Conservation (phyloP, 2,329 filamentous ascomycete genomes). For the Herpotrichia juniperi region DNA sequence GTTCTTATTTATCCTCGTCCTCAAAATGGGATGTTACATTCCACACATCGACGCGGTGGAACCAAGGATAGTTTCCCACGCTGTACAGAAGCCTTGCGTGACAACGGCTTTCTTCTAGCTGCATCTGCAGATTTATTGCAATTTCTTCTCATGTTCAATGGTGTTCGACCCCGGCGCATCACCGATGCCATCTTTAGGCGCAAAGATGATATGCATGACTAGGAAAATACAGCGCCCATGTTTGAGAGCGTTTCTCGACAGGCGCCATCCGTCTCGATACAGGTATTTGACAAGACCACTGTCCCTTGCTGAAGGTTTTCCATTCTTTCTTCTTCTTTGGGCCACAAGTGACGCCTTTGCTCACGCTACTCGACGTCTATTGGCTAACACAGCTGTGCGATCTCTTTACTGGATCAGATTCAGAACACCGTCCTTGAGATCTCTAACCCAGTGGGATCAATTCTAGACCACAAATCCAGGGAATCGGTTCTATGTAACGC, state of each 20-base stretch:
- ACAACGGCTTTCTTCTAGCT: slow-evolving; percentile 37
- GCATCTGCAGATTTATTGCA: slow-evolving; percentile 30
- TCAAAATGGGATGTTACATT: slow-evolving; percentile 37
- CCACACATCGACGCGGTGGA: slow-evolving; percentile 31
- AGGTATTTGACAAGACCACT: slow-evolving; percentile 37
- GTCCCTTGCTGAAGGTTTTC: slow-evolving; percentile 40
- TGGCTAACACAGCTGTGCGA: slow-evolving; percentile 26
- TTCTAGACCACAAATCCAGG: slow-evolving; percentile 33
- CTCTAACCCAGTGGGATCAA: slow-evolving; percentile 13
- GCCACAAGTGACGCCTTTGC: slow-evolving; percentile 27
- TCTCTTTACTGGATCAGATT: slow-evolving; percentile 4
- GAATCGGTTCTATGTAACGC: slow-evolving; percentile 39
- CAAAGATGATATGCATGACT: slow-evolving; percentile 33
- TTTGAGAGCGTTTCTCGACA: slow-evolving; percentile 38
- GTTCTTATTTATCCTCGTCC: slow-evolving; percentile 19
- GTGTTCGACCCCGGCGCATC: slow-evolving; percentile 21
- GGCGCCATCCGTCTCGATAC: slow-evolving; percentile 23
- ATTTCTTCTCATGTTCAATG: slow-evolving; percentile 32
- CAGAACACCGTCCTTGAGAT: slow-evolving; percentile 6
- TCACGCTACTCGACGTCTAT: slow-evolving; percentile 21
- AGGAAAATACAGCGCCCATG: slow-evolving; percentile 18
- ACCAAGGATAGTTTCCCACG: slow-evolving; percentile 27
- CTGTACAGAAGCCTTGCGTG: slow-evolving; percentile 35
- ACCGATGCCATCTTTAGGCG: slow-evolving; percentile 17
- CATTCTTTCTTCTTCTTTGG: slow-evolving; percentile 27